Evolutionary conservation across 805 yeast genomes (phyloP).

Genomic region (Candida maltosa): DNA sequence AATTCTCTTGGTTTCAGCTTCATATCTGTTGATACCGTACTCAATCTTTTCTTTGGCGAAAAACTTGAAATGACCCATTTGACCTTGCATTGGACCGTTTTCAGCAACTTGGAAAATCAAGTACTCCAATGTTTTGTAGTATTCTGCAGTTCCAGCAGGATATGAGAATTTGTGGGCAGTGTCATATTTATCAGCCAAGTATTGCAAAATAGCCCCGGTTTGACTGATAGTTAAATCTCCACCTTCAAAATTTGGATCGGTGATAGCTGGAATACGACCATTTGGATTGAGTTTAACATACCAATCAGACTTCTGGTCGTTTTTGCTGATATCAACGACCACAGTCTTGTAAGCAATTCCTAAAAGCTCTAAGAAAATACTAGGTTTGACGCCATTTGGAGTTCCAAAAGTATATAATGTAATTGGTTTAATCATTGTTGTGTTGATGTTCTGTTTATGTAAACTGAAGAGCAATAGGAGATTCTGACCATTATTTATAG

Average conservation of each 20-base stretch:
- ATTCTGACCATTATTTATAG: conserved; percentile 1
- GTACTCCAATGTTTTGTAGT: conserved; percentile 53
- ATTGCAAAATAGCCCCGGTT: conserved; percentile 58
- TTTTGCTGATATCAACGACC: conserved; percentile 35
- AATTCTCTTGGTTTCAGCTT: conserved; percentile 49
- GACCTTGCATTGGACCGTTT: conserved; percentile 59
- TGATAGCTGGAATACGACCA: conserved; percentile 58
- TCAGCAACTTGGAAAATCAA: conserved; percentile 51
- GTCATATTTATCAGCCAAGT: conserved; percentile 59
- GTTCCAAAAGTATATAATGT: conserved; percentile 24
- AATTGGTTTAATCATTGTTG: no score
- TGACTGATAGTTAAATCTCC: conserved; percentile 46
- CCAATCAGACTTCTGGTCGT: conserved; percentile 55
- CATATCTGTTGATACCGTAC: conserved; percentile 51
- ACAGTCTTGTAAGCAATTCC: conserved; percentile 38
- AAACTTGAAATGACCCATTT: conserved; percentile 44
- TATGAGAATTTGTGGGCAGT: conserved; percentile 44
- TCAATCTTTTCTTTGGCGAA: conserved; percentile 49
- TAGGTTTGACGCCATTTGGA: conserved; percentile 43
- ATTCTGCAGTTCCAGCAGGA: conserved; percentile 31
- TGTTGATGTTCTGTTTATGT: no score
- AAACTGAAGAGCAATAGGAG: no score
- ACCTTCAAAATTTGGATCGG: conserved; percentile 18
- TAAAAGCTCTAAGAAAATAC: conserved; percentile 39
- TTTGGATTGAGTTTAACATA: conserved; percentile 54